Conservation (phyloP, 208 protist species). For the Leishmania aethiopica region DNA sequence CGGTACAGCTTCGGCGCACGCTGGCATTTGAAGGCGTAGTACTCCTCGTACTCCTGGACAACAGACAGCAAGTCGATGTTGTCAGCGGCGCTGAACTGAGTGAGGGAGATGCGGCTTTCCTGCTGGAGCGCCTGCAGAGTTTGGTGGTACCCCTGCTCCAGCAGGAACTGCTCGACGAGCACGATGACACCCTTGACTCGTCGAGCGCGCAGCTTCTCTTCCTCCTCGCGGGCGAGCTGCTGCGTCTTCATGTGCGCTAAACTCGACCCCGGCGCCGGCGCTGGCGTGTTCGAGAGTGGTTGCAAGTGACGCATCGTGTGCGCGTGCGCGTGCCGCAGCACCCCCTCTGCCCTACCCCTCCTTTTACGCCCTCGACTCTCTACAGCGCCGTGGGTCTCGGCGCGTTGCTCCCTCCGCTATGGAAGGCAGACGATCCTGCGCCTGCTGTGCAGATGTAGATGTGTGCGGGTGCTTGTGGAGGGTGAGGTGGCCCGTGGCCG, state of each 20-base stretch:
- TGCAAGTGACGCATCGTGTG: slow-evolving; percentile 49
- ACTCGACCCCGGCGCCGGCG: slow-evolving; percentile 56
- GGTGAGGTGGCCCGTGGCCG: neutral
- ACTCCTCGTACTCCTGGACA: slow-evolving; percentile 87
- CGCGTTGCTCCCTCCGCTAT: neutral
- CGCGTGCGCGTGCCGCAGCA: neutral
- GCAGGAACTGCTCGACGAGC: slow-evolving; percentile 80
- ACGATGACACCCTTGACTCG: slow-evolving; percentile 84
- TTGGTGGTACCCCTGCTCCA: slow-evolving; percentile 84
- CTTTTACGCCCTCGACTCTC: slow-evolving; percentile 1
- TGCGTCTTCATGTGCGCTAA: slow-evolving; percentile 82
- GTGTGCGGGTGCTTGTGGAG: neutral
- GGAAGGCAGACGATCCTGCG: neutral
- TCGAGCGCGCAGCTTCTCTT: slow-evolving; percentile 68
- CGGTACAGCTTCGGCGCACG: slow-evolving; percentile 87
- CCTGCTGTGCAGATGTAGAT: neutral
- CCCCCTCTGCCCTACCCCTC: neutral
- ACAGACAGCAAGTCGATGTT: slow-evolving; percentile 90
- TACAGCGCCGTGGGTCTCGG: neutral
- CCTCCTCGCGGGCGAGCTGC: slow-evolving; percentile 81
- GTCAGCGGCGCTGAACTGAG: slow-evolving; percentile 76
- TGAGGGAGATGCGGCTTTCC: slow-evolving; percentile 78
- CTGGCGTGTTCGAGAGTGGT: slow-evolving; percentile 71
- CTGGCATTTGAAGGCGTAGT: slow-evolving; percentile 86
- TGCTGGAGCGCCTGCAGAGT: slow-evolving; percentile 79